Percentiles rank a stretch among this genome's conserved stretches.
Conservation (phyloP, 306 rosid genomes). For the Vigna mungo region DNA sequence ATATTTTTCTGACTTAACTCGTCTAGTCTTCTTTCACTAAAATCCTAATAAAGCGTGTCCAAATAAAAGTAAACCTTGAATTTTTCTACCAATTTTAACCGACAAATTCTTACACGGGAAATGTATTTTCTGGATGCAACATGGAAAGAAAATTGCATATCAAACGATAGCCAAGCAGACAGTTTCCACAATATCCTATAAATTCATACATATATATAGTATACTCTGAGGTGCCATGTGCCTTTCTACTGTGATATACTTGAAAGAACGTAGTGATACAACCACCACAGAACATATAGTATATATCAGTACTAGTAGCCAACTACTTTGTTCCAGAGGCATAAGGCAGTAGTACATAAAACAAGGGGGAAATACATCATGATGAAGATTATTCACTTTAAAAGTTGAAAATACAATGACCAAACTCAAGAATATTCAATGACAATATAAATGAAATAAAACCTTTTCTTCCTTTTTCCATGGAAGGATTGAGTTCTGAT, state of each 20-base stretch:
- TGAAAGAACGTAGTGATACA: no score
- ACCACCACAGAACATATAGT: no score
- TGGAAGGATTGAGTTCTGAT: constrained; percentile 51
- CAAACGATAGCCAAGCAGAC: neutral
- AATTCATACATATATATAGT: no score
- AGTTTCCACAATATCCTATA: neutral
- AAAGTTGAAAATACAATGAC: constrained; percentile 25
- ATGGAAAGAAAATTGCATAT: neutral
- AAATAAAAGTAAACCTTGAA: constrained; percentile 21
- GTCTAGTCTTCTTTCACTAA: constrained; percentile 21
- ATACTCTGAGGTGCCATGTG: no score
- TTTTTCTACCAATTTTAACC: constrained; percentile 22
- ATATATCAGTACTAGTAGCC: no score
- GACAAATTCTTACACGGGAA: constrained; percentile 15
- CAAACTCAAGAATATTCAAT: constrained; percentile 5
- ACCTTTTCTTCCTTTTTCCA: constrained; percentile 70
- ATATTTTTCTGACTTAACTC: neutral
- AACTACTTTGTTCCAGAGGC: neutral
- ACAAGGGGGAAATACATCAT: constrained; percentile 6
- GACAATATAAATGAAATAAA: constrained; percentile 28
- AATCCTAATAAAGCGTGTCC: constrained; percentile 35
- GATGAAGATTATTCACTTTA: neutral
- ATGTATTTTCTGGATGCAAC: neutral
- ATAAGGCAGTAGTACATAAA: neutral
- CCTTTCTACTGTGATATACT: no score